phyloP scores from a whole-genome alignment of 306 rosid species.

The Leucaena leucocephala region DNA sequence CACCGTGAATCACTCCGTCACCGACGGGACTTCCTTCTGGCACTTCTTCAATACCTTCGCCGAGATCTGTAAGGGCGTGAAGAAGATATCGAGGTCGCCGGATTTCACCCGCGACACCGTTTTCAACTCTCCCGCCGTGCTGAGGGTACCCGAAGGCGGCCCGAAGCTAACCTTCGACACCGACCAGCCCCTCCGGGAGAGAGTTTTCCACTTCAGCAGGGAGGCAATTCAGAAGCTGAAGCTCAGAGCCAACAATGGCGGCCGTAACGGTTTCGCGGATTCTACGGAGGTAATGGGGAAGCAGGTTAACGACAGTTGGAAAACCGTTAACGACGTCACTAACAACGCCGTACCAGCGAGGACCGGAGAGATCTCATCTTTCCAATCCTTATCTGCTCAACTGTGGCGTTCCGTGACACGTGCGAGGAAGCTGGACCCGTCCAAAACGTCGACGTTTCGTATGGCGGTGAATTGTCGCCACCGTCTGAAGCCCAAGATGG shows the following conservation, averaged over 20 bases:
- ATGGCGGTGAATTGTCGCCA: conserved; percentile 97
- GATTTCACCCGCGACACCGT: conserved; percentile 59
- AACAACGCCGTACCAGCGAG: conserved; percentile 12
- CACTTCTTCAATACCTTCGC: conserved; percentile 92
- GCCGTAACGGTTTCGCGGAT: conserved; percentile 41
- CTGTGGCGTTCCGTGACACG: conserved; percentile 90
- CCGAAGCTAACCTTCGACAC: conserved; percentile 62
- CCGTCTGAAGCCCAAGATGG: conserved; percentile 68
- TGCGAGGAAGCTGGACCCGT: conserved; percentile 51
- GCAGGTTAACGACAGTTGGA: conserved; percentile 56
- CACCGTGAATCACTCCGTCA: conserved; percentile 71
- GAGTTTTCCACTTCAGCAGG: conserved; percentile 71
- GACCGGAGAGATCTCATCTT: conserved; percentile 68
- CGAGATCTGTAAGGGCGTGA: conserved; percentile 50
- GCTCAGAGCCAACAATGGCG: conserved; percentile 46
- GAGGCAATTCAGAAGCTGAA: conserved; percentile 55
- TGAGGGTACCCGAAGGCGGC: conserved; percentile 61
- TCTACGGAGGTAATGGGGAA: conserved; percentile 47
- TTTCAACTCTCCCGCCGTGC: conserved; percentile 67
- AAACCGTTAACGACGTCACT: conserved; percentile 37
- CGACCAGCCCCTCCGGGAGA: conserved; percentile 63
- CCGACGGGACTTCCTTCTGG: conserved; percentile 91
- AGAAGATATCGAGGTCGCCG: conserved; percentile 52
- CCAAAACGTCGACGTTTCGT: conserved; percentile 75
- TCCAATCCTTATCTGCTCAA: conserved; percentile 83